Evolutionary conservation across 345 rosid genomes (phyloP), one percentile per base, ranked within the genome.

Genomic region (Lepidium aucheri): DNA sequence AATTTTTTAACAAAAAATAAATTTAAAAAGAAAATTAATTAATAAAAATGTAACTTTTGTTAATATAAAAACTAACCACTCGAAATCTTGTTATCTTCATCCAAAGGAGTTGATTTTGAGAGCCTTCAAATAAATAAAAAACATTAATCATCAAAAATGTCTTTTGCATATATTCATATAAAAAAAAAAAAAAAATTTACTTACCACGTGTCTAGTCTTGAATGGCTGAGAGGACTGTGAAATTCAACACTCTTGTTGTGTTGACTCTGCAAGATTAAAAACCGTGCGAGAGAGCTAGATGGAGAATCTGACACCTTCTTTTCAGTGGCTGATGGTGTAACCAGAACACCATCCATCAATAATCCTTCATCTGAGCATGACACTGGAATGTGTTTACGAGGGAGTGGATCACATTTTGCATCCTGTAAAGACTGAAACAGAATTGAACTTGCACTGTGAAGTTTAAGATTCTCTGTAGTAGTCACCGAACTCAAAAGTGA

Each of bases 311-410:
- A 47, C 0, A 56, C 67, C 43, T 63, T 75, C 66, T 68, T 49
- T 26, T 15, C 49, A 42, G 67, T 40, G 32, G 73, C 74, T 4
- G 84, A 74, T 20, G 3, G 3, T 24, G 53, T 74, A 35, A 85
- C 75, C 8, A 80, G 72, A 74, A 83, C 72, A 33, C 80, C 89
- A 67, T 91, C 97, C 82, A 83, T 79, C 44, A n/a, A n/a, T n/a
- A n/a, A n/a, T n/a, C n/a, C n/a, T n/a, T n/a, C n/a, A n/a, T n/a
- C n/a, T n/a, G n/a, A n/a, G n/a, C n/a, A n/a, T n/a, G n/a, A 91
- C 49, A 30, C 66, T 15, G 36, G 53, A 9, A 72, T 40, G 30
- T 45, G 57, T 18, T 42, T 56, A 72, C 38, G 53, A 46, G 70
- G 53, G 26, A 56, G 2, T 40, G 76, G 70, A 56, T 72, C 65